phyloP scores from a whole-genome alignment of 2,329 filamentous ascomycete genomes.

The Calonectria leucothoes region DNA sequence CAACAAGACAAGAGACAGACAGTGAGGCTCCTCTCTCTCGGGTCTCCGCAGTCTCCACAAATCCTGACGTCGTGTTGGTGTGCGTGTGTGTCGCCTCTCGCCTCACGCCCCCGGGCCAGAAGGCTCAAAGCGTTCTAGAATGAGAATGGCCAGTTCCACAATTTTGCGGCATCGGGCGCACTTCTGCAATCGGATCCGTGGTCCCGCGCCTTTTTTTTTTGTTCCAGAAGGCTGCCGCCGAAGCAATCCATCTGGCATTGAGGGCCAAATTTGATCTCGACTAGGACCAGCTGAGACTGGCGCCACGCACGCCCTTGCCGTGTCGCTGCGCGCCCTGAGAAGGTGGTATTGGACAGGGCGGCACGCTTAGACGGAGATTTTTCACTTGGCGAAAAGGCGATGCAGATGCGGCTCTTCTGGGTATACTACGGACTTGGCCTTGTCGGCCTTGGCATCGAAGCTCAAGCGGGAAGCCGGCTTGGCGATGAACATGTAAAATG shows the following conservation, averaged over 20 bases:
- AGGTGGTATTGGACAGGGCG: not conserved
- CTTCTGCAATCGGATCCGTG: slow-evolving; percentile 14
- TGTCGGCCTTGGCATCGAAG: slow-evolving; percentile 6
- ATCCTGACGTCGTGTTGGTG: slow-evolving; percentile 33
- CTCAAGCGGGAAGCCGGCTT: not conserved
- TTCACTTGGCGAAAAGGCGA: not conserved
- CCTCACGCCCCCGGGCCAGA: slow-evolving; percentile 24
- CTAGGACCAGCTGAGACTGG: slow-evolving; percentile 10
- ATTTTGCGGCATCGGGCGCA: slow-evolving; percentile 18
- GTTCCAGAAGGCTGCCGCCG: slow-evolving; percentile 8
- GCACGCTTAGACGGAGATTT: not conserved
- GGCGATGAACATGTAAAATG: not conserved
- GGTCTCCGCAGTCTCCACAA: slow-evolving; percentile 16
- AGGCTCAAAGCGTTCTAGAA: slow-evolving; percentile 24
- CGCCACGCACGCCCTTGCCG: slow-evolving; percentile 1
- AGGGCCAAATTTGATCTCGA: not conserved
- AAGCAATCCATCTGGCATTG: slow-evolving; percentile 2
- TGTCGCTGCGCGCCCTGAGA: not conserved
- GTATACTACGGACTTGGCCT: not conserved
- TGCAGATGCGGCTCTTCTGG: slow-evolving; percentile 16
- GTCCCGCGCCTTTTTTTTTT: not conserved
- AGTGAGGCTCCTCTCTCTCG: slow-evolving; percentile 33
- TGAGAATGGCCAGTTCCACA: slow-evolving; percentile 19
- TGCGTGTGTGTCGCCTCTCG: not conserved
- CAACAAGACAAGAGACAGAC: not conserved